Conservation (phyloP, 306 rosid genomes). For the Argentina anserina region DNA sequence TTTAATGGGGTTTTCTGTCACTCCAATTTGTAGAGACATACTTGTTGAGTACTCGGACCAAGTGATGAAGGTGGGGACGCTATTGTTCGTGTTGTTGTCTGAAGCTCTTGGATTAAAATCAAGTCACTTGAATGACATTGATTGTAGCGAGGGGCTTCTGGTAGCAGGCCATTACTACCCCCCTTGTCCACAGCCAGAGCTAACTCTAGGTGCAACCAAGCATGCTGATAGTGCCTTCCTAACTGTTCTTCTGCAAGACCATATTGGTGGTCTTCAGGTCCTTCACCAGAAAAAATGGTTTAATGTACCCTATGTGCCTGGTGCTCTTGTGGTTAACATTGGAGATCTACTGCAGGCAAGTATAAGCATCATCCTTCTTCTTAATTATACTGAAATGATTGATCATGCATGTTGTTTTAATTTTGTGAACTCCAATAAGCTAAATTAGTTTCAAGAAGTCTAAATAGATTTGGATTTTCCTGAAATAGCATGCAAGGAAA, state of each 20-base stretch:
- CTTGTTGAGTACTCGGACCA: slow-evolving; percentile 24
- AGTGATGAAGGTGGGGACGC: slow-evolving; percentile 33
- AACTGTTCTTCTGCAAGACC: slow-evolving; percentile 49
- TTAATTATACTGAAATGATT: neutral
- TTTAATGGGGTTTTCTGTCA: neutral
- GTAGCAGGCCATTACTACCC: slow-evolving; percentile 20
- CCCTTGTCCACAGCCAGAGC: slow-evolving; percentile 21
- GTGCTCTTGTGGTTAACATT: slow-evolving; percentile 17
- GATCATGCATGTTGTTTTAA: neutral
- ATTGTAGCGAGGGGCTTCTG: slow-evolving; percentile 6
- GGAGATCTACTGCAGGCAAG: slow-evolving; percentile 26
- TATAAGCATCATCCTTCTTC: neutral
- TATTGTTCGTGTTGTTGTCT: slow-evolving; percentile 14
- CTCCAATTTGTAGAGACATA: neutral
- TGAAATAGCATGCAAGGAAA: no score
- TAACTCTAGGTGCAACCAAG: slow-evolving; percentile 17
- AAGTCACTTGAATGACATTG: slow-evolving; percentile 9
- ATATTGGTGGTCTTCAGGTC: slow-evolving; percentile 52
- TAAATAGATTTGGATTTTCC: no score
- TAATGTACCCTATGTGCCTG: neutral
- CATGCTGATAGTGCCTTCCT: slow-evolving; percentile 40
- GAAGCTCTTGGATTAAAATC: slow-evolving; percentile 21
- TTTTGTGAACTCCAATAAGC: neutral
- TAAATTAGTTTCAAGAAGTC: neutral
- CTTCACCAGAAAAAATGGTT: slow-evolving; percentile 21